Evolutionary conservation across 805 yeast genomes (phyloP).

Genomic region (Cyberlindnera sargentensis): DNA sequence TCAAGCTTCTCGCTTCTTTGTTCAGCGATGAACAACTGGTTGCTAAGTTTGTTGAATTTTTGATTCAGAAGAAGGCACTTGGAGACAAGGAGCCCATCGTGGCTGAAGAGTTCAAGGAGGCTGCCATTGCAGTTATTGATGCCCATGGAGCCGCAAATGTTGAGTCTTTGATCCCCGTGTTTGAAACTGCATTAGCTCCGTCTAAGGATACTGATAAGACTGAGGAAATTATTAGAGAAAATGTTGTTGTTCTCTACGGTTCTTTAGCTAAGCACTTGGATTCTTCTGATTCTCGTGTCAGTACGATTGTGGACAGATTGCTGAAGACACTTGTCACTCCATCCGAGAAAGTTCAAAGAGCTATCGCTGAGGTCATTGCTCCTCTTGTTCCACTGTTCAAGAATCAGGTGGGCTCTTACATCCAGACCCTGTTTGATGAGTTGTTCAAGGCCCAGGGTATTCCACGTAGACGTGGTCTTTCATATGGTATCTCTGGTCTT

Average conservation of each 20-base stretch:
- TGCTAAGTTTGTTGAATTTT: slow-evolving; percentile 50
- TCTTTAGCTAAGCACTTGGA: slow-evolving; percentile 81
- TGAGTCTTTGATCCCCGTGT: slow-evolving; percentile 74
- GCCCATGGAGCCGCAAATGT: slow-evolving; percentile 57
- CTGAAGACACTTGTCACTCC: slow-evolving; percentile 76
- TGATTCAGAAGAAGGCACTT: slow-evolving; percentile 56
- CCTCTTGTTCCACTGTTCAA: slow-evolving; percentile 64
- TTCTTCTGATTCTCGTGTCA: slow-evolving; percentile 57
- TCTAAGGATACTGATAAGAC: slow-evolving; percentile 41
- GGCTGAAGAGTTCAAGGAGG: slow-evolving; percentile 77
- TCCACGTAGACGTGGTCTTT: slow-evolving; percentile 76
- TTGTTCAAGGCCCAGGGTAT: slow-evolving; percentile 44
- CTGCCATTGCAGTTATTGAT: slow-evolving; percentile 73
- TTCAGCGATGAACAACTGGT: slow-evolving; percentile 33
- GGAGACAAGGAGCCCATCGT: slow-evolving; percentile 71
- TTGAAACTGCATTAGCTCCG: slow-evolving; percentile 54
- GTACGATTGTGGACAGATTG: slow-evolving; percentile 59
- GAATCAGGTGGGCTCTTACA: slow-evolving; percentile 41
- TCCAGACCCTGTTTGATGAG: slow-evolving; percentile 52
- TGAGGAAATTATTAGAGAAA: slow-evolving; percentile 64
- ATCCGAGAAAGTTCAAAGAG: slow-evolving; percentile 83
- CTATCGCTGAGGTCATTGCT: slow-evolving; percentile 79
- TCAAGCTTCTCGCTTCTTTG: slow-evolving; percentile 48
- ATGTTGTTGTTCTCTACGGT: slow-evolving; percentile 84
- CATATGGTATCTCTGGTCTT: slow-evolving; percentile 92